Conservation (phyloP, 345 rosid genomes). For the Bruguiera sexangula region DNA sequence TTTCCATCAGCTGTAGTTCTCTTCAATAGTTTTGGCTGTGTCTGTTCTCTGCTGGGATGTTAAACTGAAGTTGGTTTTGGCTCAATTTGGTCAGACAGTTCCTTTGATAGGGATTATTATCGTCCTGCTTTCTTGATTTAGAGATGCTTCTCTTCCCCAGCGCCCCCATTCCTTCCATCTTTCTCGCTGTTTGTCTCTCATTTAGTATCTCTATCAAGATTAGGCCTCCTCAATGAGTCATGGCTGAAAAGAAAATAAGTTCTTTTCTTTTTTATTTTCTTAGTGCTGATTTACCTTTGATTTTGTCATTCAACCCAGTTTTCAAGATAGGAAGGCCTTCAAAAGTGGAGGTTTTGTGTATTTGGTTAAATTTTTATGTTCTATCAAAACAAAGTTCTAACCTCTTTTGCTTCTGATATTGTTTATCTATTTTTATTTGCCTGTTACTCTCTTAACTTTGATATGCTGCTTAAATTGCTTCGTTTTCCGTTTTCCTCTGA, state of each 20-base stretch:
- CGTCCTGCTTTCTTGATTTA: constrained; percentile 29
- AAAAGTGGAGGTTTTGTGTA: not conserved
- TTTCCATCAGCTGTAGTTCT: constrained; percentile 15
- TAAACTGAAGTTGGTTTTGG: constrained; percentile 11
- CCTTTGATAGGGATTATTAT: constrained; percentile 6
- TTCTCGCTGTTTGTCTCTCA: not conserved
- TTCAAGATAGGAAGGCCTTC: not conserved
- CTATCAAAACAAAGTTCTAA: too few species aligned
- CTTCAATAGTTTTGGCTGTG: constrained; percentile 17
- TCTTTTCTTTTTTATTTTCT: not conserved
- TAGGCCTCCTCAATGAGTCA: not conserved
- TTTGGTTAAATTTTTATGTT: not conserved
- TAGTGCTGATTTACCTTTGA: not conserved
- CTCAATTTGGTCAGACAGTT: constrained; percentile 23
- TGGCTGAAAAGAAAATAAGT: not conserved
- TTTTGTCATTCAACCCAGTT: not conserved
- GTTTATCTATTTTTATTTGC: too few species aligned
- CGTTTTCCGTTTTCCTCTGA: too few species aligned
- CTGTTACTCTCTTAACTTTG: too few species aligned
- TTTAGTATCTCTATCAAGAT: not conserved
- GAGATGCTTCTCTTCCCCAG: constrained; percentile 11
- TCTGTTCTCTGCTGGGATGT: constrained; percentile 16
- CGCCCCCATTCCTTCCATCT: too few species aligned
- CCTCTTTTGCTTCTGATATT: too few species aligned
- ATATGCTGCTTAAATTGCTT: too few species aligned